These are phyloP conservation scores for Pyrenophora seminiperda DNA, from an alignment of 2,329 filamentous ascomycete species.

Conservation along the genomic window DNA sequence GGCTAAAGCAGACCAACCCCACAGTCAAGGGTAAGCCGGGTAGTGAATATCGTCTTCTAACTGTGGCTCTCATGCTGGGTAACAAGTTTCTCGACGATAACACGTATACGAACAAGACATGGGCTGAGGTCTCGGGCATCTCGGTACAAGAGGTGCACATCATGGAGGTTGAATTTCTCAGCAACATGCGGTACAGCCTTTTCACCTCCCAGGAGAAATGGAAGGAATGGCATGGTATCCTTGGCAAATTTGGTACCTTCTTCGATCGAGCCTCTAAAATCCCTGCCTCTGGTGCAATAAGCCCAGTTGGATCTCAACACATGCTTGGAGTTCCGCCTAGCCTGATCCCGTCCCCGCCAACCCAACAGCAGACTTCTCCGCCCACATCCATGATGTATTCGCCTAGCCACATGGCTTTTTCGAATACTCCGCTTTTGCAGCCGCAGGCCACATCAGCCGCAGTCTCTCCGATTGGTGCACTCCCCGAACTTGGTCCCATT, in stretches of 20 bases:
- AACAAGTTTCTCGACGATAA: slow-evolving; percentile 99
- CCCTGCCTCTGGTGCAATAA: slow-evolving; percentile 48
- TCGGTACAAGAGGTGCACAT: slow-evolving; percentile 94
- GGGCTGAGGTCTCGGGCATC: slow-evolving; percentile 96
- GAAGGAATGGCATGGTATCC: slow-evolving; percentile 82
- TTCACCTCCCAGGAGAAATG: slow-evolving; percentile 86
- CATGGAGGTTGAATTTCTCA: slow-evolving; percentile 99
- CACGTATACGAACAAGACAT: slow-evolving; percentile 99
- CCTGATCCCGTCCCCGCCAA: slow-evolving; percentile 57
- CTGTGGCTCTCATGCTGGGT: slow-evolving; percentile 93
- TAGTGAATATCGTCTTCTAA: slow-evolving; percentile 90
- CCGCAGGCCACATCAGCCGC: slow-evolving; percentile 50
- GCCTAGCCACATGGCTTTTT: slow-evolving; percentile 51
- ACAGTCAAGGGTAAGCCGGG: slow-evolving; percentile 87
- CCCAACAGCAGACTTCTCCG: slow-evolving; percentile 58
- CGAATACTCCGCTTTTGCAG: slow-evolving; percentile 47
- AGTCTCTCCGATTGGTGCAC: slow-evolving; percentile 51
- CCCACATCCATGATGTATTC: slow-evolving; percentile 50
- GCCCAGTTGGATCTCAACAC: slow-evolving; percentile 40
- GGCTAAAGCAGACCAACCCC: slow-evolving; percentile 87
- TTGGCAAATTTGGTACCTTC: slow-evolving; percentile 82
- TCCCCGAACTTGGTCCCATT: slow-evolving; percentile 50
- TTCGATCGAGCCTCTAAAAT: slow-evolving; percentile 70
- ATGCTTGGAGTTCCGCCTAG: slow-evolving; percentile 49
- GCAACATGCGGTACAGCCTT: slow-evolving; percentile 95